These are phyloP conservation scores for Pueraria montana DNA, from an alignment of 306 rosid species.

Conservation along the genomic window DNA sequence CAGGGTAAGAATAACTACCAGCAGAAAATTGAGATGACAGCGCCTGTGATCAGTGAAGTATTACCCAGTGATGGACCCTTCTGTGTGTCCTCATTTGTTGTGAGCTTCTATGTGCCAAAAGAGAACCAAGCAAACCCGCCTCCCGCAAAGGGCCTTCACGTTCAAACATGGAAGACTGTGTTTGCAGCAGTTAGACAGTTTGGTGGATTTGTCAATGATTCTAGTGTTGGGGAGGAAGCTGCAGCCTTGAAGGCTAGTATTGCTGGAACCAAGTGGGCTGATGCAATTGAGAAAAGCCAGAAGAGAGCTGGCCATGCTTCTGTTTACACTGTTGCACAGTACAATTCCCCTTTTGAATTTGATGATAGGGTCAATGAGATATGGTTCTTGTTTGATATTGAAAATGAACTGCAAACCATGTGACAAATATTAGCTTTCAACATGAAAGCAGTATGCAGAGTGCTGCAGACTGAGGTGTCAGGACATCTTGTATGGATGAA, in stretches of 20 bases:
- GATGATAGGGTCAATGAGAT: background rate
- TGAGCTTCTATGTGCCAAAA: conserved; percentile 4
- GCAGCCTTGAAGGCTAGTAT: conserved; percentile 1
- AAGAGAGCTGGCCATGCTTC: background rate
- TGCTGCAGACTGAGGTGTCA: background rate
- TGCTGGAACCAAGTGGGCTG: conserved; percentile 12
- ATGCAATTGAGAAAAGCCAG: background rate
- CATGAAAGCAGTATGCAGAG: background rate
- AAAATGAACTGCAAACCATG: background rate
- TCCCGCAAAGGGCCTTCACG: background rate
- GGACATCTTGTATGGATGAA: background rate
- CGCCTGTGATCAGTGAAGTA: background rate
- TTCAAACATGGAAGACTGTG: conserved; percentile 1
- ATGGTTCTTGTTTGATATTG: conserved; percentile 6
- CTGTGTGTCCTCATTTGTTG: conserved; percentile 11
- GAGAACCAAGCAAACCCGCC: background rate
- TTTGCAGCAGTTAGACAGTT: conserved; percentile 1
- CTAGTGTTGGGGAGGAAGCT: background rate
- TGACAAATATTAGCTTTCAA: background rate
- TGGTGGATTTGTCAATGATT: background rate
- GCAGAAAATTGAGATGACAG: conserved; percentile 16
- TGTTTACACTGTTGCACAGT: conserved; percentile 3
- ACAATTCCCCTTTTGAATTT: background rate
- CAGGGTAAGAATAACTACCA: background rate
- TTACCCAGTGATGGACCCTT: conserved; percentile 8